Conservation (phyloP, 805 yeast species). For the Clavispora carvajalis region DNA sequence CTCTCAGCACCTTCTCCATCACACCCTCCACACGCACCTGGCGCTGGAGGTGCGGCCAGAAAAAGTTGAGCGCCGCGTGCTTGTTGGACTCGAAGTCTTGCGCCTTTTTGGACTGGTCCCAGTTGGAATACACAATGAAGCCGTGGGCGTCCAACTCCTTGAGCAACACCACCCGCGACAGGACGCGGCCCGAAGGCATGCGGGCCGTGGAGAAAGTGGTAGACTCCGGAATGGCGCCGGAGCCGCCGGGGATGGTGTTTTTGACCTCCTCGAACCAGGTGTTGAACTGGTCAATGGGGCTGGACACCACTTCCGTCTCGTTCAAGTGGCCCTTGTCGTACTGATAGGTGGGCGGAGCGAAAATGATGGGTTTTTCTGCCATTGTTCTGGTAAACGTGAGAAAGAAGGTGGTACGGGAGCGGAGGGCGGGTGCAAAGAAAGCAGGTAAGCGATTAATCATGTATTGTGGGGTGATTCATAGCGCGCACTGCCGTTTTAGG, state of each 20-base stretch:
- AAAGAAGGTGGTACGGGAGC: not conserved
- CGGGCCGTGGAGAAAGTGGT: slow-evolving; percentile 84
- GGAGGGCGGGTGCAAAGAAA: not conserved
- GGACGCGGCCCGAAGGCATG: slow-evolving; percentile 85
- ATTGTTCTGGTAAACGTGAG: not conserved
- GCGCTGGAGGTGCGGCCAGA: slow-evolving; percentile 88
- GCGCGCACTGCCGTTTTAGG: not conserved
- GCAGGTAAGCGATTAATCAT: not conserved
- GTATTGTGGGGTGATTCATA: slow-evolving; percentile 1
- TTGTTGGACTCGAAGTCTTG: slow-evolving; percentile 67
- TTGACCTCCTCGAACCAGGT: slow-evolving; percentile 81
- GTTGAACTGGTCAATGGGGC: slow-evolving; percentile 76
- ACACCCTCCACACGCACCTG: slow-evolving; percentile 91
- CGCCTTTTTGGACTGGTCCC: slow-evolving; percentile 83
- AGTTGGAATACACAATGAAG: slow-evolving; percentile 83
- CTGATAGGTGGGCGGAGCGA: slow-evolving; percentile 87
- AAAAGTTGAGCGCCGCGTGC: slow-evolving; percentile 78
- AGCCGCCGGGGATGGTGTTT: slow-evolving; percentile 43
- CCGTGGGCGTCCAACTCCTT: slow-evolving; percentile 87
- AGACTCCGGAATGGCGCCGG: slow-evolving; percentile 63
- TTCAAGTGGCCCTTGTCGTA: slow-evolving; percentile 64
- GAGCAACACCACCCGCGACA: slow-evolving; percentile 77
- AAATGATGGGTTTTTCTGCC: slow-evolving; percentile 32
- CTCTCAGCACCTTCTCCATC: slow-evolving; percentile 67
- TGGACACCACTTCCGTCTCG: slow-evolving; percentile 44